Percentiles rank a stretch among this genome's conserved stretches.
Evolutionary conservation across 2,329 filamentous ascomycete genomes (phyloP).

Genomic region (Teratosphaeria destructans): DNA sequence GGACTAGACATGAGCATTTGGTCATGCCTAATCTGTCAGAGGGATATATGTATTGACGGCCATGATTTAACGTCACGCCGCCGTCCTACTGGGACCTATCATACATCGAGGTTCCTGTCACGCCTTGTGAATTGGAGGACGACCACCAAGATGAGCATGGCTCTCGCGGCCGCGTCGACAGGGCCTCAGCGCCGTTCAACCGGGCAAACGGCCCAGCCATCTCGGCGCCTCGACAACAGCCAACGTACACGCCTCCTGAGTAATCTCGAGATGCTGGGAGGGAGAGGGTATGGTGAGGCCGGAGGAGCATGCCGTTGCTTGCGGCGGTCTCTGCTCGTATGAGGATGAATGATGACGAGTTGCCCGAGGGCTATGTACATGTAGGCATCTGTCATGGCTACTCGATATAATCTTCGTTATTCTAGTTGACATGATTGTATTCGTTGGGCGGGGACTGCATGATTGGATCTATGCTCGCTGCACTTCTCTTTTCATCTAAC

Average conservation of each 20-base stretch:
- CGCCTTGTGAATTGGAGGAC: no score
- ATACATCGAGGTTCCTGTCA: no score
- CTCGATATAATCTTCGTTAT: conserved; percentile 33
- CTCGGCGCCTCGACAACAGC: neutral
- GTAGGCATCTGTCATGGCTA: conserved; percentile 13
- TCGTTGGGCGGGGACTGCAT: neutral
- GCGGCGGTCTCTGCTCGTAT: conserved; percentile 47
- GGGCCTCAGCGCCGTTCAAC: neutral
- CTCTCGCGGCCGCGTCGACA: neutral
- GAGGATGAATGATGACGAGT: conserved; percentile 39
- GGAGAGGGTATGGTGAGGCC: conserved; percentile 41
- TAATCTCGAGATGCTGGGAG: conserved; percentile 33
- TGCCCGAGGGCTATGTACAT: conserved; percentile 28
- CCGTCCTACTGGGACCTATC: no score
- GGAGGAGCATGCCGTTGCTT: conserved; percentile 38
- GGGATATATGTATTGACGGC: no score
- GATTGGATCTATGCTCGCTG: neutral
- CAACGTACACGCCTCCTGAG: conserved; percentile 35
- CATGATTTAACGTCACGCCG: no score
- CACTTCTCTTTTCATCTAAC: neutral
- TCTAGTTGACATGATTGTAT: conserved; percentile 6
- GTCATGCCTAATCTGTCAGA: no score
- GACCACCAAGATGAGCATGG: no score
- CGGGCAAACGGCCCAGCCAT: neutral
- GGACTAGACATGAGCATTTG: no score